phyloP scores from a whole-genome alignment of 2,329 filamentous ascomycete species.

The Neoscytalidium dimidiatum region DNA sequence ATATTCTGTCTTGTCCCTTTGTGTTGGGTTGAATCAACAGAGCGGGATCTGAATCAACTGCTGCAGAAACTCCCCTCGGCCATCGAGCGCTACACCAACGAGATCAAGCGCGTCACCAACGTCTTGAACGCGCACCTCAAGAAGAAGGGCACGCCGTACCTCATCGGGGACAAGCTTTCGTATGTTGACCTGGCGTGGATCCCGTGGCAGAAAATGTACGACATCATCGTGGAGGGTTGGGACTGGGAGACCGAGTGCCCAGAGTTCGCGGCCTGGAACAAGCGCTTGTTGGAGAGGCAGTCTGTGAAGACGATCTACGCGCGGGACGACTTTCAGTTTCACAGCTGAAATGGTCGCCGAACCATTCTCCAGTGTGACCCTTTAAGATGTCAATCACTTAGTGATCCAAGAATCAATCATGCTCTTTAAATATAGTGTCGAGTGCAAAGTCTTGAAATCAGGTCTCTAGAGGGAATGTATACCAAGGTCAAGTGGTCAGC shows the following conservation, averaged over 20 bases:
- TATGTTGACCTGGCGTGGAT: conserved; percentile 46
- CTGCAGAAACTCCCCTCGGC: conserved; percentile 30
- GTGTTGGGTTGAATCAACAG: background rate
- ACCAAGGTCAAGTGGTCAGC: too few species aligned
- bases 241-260: conserved; percentile 32
- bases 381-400: too few species aligned
- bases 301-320: conserved; percentile 27
- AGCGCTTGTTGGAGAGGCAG: conserved; percentile 28
- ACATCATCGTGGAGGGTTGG: background rate
- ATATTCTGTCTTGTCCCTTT: too few species aligned
- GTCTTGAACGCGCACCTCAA: conserved; percentile 46
- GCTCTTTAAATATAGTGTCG: too few species aligned
- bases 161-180: conserved; percentile 46
- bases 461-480: too few species aligned
- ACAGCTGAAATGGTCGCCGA: too few species aligned
- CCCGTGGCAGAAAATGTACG: conserved; percentile 31
- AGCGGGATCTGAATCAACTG: background rate
- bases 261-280: conserved; percentile 29
- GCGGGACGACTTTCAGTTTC: background rate
- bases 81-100: conserved; percentile 46
- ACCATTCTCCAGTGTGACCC: too few species aligned
- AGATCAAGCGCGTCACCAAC: conserved; percentile 45
- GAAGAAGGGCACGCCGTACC: conserved; percentile 35
- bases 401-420: background rate
- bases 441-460: too few species aligned